A percentile compares a stretch with the other conserved stretches of the same genome.
phyloP scores from a whole-genome alignment of 768 basidiomycete genomes.

The Suillus americanus region DNA sequence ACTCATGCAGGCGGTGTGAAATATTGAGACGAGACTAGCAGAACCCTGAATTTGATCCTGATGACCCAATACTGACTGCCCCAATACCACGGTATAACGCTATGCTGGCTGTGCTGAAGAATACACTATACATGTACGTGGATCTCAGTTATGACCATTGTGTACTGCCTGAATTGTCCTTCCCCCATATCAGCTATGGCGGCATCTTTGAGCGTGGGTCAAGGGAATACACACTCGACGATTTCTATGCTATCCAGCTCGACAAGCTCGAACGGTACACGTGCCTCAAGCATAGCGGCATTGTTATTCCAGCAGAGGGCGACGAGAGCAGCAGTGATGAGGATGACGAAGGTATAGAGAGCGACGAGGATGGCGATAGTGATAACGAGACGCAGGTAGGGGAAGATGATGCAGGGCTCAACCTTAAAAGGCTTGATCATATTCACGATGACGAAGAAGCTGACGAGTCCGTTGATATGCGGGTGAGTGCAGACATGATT shows the following conservation, averaged over 20 bases:
- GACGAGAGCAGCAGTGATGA: constrained; percentile 63
- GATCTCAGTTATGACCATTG: background rate
- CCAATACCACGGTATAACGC: constrained; percentile 83
- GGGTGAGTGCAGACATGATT: constrained; percentile 19
- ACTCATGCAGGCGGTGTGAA: background rate
- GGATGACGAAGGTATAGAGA: constrained; percentile 54
- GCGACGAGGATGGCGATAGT: constrained; percentile 51
- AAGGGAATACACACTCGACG: constrained; percentile 86
- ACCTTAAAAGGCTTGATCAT: background rate
- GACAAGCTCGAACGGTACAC: constrained; percentile 82
- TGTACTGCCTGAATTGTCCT: background rate
- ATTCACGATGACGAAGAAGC: constrained; percentile 22
- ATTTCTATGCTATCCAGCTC: constrained; percentile 77
- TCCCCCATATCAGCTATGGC: constrained; percentile 60
- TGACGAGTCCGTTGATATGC: constrained; percentile 9
- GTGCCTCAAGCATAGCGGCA: constrained; percentile 68
- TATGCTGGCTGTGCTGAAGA: constrained; percentile 82
- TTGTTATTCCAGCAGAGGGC: constrained; percentile 61
- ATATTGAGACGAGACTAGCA: background rate
- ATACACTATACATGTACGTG: constrained; percentile 82
- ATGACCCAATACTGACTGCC: constrained; percentile 62
- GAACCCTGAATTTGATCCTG: constrained; percentile 46
- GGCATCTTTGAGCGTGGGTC: constrained; percentile 85
- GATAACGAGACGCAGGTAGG: constrained; percentile 29
- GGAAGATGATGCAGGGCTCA: constrained; percentile 8